Evolutionary conservation across 331 rosid species (phyloP).

Genomic region (Cydonia oblonga): DNA sequence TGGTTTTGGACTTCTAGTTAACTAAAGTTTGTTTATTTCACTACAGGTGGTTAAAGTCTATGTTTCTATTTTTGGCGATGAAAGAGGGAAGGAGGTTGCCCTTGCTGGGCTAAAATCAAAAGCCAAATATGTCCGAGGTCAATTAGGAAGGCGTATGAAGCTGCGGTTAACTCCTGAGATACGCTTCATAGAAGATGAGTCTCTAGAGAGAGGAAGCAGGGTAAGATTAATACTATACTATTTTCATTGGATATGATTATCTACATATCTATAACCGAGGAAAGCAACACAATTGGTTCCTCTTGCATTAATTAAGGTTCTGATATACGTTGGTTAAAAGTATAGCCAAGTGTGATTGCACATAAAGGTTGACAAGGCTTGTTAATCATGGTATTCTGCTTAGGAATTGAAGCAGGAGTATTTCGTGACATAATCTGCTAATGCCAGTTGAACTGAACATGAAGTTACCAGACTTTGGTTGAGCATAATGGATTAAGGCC

Average conservation of each 20-base stretch:
- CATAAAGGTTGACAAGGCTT: neutral
- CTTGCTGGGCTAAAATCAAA: slow-evolving; percentile 81
- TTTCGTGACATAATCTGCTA: neutral
- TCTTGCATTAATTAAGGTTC: neutral
- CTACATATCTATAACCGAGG: neutral
- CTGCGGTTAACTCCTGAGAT: slow-evolving; percentile 84
- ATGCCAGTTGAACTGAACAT: neutral
- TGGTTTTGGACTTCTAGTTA: too few species aligned
- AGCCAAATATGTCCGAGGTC: slow-evolving; percentile 72
- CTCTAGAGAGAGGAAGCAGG: slow-evolving; percentile 92
- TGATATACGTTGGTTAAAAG: neutral
- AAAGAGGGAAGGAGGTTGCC: slow-evolving; percentile 85
- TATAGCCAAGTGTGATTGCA: neutral
- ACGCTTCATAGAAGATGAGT: slow-evolving; percentile 75
- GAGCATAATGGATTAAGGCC: neutral
- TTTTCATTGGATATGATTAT: neutral
- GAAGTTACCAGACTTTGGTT: neutral
- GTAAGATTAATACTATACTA: slow-evolving; percentile 15
- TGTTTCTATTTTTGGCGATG: slow-evolving; percentile 89
- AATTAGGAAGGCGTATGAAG: slow-evolving; percentile 79
- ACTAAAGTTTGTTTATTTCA: neutral
- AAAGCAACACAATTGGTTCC: neutral
- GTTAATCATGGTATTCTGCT: neutral
- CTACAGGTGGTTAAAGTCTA: slow-evolving; percentile 62
- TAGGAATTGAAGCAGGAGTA: neutral